Evolutionary conservation across 768 basidiomycete genomes (phyloP).

Genomic region (Termitomyces bulborhizus): DNA sequence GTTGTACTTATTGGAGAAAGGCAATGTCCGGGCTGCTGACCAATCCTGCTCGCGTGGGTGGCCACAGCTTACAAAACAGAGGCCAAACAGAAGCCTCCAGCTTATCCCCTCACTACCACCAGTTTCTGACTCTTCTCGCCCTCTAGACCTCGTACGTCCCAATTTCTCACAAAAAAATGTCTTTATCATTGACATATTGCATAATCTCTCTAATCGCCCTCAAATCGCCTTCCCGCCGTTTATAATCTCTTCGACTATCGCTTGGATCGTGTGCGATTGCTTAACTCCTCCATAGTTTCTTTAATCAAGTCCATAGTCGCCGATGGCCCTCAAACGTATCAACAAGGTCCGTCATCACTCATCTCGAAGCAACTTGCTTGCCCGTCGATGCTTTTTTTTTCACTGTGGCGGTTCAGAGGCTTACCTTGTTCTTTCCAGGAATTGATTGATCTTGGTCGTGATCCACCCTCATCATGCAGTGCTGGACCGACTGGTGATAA

Average conservation of each 20-base stretch:
- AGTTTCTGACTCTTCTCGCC: slow-evolving; percentile 22
- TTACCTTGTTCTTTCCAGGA: slow-evolving; percentile 51
- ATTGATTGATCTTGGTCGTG: slow-evolving; percentile 97
- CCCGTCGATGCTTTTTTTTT: slow-evolving; percentile 5
- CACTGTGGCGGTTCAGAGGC: slow-evolving; percentile 13
- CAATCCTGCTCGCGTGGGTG: slow-evolving; percentile 29
- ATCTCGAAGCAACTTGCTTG: slow-evolving; percentile 7
- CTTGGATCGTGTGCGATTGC: slow-evolving; percentile 40
- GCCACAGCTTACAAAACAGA: slow-evolving; percentile 37
- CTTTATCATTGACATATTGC: slow-evolving; percentile 13
- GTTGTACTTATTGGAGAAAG: not conserved
- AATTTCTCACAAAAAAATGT: slow-evolving; percentile 1
- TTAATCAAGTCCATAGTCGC: slow-evolving; percentile 20
- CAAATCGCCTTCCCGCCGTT: slow-evolving; percentile 24
- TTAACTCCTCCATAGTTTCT: slow-evolving; percentile 24
- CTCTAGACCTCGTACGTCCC: slow-evolving; percentile 28
- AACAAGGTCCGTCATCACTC: slow-evolving; percentile 68
- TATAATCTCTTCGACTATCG: slow-evolving; percentile 18
- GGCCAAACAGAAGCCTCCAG: slow-evolving; percentile 34
- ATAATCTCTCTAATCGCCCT: slow-evolving; percentile 21
- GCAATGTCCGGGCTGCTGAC: slow-evolving; percentile 25
- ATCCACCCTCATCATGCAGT: slow-evolving; percentile 99
- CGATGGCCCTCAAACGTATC: slow-evolving; percentile 98
- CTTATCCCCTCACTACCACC: slow-evolving; percentile 50
- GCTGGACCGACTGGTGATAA: slow-evolving; percentile 97